Percentiles rank a stretch among this genome's conserved stretches.
These are phyloP conservation scores for Porcisia hertigi DNA, from an alignment of 208 protist species.

Conservation along the genomic window DNA sequence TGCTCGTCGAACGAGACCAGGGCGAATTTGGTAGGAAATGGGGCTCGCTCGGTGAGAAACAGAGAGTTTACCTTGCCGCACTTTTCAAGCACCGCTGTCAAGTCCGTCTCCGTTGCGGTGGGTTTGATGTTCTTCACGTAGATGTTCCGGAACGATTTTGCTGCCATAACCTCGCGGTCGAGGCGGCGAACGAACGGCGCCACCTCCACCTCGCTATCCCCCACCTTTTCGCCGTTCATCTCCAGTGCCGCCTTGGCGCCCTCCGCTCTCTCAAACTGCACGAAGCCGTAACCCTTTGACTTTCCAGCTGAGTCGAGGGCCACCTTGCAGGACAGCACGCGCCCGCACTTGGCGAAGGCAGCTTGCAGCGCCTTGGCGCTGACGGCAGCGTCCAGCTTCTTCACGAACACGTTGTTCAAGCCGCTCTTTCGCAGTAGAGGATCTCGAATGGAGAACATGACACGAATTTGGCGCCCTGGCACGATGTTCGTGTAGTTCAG, in stretches of 20 bases:
- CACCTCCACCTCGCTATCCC: conserved; percentile 79
- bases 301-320: conserved; percentile 51
- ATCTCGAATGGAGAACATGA: conserved; percentile 97
- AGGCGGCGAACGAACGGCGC: conserved; percentile 75
- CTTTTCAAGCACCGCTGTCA: conserved; percentile 61
- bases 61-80: conserved; percentile 82
- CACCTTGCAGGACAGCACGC: conserved; percentile 96
- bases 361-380: conserved; percentile 93
- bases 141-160: conserved; percentile 93
- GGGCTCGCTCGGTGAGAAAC: conserved; percentile 40
- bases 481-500: conserved; percentile 95
- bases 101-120: conserved; percentile 57
- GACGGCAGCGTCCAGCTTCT: conserved; percentile 92
- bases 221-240: conserved; percentile 92
- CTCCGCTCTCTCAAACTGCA: conserved; percentile 96
- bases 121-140: conserved; percentile 94
- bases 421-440: conserved; percentile 92
- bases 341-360: conserved; percentile 94
- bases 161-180: conserved; percentile 68
- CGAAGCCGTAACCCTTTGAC: conserved; percentile 95
- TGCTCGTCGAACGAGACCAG: conserved; percentile 92
- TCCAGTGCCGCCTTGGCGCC: conserved; percentile 87
- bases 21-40: conserved; percentile 81
- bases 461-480: conserved; percentile 82
- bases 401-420: conserved; percentile 96